Base-by-base conservation (phyloP, 352 stramenopile species). In the Phytopythium kandeliae region DNA sequence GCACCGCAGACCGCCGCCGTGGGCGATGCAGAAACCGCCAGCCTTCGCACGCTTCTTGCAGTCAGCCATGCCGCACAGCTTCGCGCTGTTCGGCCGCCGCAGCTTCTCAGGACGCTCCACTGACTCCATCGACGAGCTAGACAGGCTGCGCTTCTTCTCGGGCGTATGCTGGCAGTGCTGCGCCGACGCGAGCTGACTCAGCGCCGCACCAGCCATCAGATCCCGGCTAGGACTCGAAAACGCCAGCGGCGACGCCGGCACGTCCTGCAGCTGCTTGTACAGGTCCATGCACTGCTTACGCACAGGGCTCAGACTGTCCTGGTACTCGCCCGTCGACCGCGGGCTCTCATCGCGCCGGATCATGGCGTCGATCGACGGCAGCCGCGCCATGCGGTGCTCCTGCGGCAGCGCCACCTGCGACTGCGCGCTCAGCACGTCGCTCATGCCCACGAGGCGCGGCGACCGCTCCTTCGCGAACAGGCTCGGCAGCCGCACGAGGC, bases 1-100 rank as follows among this genome's bases (percentile, higher is more conserved):
- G 51, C 85, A 95, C 4, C 82, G 78, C 9, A 90, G 55, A 3
- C 82, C 82, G 41, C 79, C 82, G n/a, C 82, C 82, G 43, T 91
- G 82, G 0, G 79, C 79, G 33, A 91, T 93, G 49, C 82, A 93
- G 53, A 80, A 86, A 21, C 82, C 82, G 35, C 82, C 79, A 17
- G 75, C 77, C 60, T 93, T 93, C 34, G 82, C 79, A 55, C 79
- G 79, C 51, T 93, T 93, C 42, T 69, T 74, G 63, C 82, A 93
- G 6, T 81, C 67, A 15, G 65, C 49, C 60, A 89, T 78, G 17
- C 74, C 79, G 52, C 82, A 92, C n/a, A 90, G 63, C 59, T 92
- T 92, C 53, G 80, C 77, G 40, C 65, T 80, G 60, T 62, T 85
- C 2, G 61, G 66, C 31, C 74, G 76, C 40, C 83, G 82, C 51